Evolutionary conservation across 1,284 basidiomycete species (phyloP).

Genomic region (Trametes sp.): DNA sequence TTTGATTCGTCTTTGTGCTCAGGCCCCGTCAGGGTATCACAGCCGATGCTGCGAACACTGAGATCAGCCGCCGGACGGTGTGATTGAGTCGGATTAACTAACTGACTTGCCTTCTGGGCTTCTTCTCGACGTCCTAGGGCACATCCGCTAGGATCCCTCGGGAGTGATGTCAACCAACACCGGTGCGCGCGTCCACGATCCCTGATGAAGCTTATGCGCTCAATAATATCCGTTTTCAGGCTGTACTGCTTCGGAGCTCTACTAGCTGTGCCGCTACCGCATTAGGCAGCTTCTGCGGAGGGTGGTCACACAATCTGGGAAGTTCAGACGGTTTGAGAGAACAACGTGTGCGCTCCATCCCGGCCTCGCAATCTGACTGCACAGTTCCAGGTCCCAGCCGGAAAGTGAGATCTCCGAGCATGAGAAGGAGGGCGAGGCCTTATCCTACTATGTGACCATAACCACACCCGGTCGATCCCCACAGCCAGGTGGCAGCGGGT

Average conservation of each 20-base stretch:
- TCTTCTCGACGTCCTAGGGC: not conserved
- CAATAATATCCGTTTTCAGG: not conserved
- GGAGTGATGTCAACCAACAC: not conserved
- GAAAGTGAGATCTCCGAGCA: slow-evolving; percentile 5
- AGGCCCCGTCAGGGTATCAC: not conserved
- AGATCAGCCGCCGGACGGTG: not conserved
- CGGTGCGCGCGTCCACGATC: not conserved
- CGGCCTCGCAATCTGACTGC: slow-evolving; percentile 2
- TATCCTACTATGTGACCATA: not conserved
- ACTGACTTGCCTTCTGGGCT: not conserved
- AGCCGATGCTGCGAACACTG: slow-evolving; percentile 9
- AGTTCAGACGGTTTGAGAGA: not conserved
- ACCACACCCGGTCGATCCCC: slow-evolving; percentile 11
- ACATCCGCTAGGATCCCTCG: not conserved
- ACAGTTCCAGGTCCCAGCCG: not conserved
- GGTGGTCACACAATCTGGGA: not conserved
- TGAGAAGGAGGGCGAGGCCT: not conserved
- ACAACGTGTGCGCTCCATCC: slow-evolving; percentile 5
- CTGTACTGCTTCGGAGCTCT: not conserved
- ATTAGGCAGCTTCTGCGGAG: not conserved
- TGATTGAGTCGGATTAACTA: not conserved
- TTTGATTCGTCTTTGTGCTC: not conserved
- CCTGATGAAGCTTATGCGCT: not conserved
- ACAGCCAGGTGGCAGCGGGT: slow-evolving; percentile 14
- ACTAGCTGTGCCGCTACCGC: not conserved